Base-by-base conservation (phyloP, 169 alveolate species). In the Plasmodium gallinaceum region DNA sequence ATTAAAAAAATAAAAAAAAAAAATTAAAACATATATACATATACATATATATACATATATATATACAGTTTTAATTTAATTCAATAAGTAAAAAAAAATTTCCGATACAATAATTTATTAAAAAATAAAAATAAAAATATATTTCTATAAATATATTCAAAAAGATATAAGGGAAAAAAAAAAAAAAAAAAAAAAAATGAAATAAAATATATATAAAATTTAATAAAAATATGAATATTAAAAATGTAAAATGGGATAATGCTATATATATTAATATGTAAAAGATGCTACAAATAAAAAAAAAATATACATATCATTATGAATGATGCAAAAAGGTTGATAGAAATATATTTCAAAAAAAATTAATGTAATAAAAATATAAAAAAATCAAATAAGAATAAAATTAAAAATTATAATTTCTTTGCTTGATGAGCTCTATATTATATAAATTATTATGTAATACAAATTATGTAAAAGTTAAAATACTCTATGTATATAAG, bases 341-440 rank as follows among this genome's bases (percentile, higher is more conserved):
- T 32, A 24, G 24, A 9, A 18, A 71, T 71, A 42, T 7, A 42
- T 18, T 71, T 26, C 26, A 71, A 60, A 48, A 32, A n/a, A 70
- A 43, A 16, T 70, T 26, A 42, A 24, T 37, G 10, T 16, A 37
- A 66, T 37, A 66, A 20, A 20, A 69, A 69, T 39, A 68, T 39
- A 68, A 69, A 69, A 69, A 69, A 69, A 32, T 72, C 64, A 51
- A 52, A 72, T 61, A 60, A 26, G n/a, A 72, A 72, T 72, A 32
- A 10, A 72, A 54, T 52, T 24, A 37, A 42, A 69, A 69, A 69
- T n/a, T 18, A 32, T 18, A 18, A 43, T 26, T 32, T 74, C 62
- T 60, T 43, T 73, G 42, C 46, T 37, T 74, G 24, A 42, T 74
- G 51, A 10, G 51, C 69, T 60, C 46, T 39, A 74, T 74, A 58